phyloP scores from a whole-genome alignment of 176 grass and related monocot species.

The Hsuehochloa calcarea region DNA sequence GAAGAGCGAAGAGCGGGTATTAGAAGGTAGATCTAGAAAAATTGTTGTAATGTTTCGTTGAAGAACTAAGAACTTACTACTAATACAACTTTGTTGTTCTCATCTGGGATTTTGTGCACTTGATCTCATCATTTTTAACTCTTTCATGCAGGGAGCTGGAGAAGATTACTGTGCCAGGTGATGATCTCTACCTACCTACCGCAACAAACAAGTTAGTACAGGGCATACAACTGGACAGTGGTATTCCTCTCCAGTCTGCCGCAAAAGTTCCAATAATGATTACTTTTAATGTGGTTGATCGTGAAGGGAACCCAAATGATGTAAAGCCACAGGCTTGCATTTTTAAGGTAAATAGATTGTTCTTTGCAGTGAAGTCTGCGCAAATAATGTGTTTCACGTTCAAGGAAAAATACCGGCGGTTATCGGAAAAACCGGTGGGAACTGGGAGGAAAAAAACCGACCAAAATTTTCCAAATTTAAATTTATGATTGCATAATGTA shows the following conservation, averaged over 20 bases:
- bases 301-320: slow-evolving; percentile 80
- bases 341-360: slow-evolving; percentile 75
- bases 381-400: background rate
- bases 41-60: slow-evolving; percentile 12
- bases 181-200: slow-evolving; percentile 94
- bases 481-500: too few relatives aligned
- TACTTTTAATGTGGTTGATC: slow-evolving; percentile 94
- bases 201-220: slow-evolving; percentile 91
- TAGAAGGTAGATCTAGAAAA: slow-evolving; percentile 60
- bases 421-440: too few relatives aligned
- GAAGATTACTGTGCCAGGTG: slow-evolving; percentile 86
- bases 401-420: too few relatives aligned
- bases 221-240: slow-evolving; percentile 94
- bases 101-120: background rate
- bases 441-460: too few relatives aligned
- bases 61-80: slow-evolving; percentile 23
- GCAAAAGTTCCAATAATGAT: slow-evolving; percentile 99
- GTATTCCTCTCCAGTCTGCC: slow-evolving; percentile 96
- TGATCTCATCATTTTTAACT: slow-evolving; percentile 38
- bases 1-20: slow-evolving; percentile 93
- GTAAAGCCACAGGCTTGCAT: slow-evolving; percentile 94
- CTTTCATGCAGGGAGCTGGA: slow-evolving; percentile 74
- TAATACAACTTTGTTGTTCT: slow-evolving; percentile 3
- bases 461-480: too few relatives aligned
- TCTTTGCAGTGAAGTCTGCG: background rate